Percentiles rank a stretch among this genome's conserved stretches.
phyloP scores from a whole-genome alignment of 495 filamentous ascomycete species.

The Tetracladium setigerum region DNA sequence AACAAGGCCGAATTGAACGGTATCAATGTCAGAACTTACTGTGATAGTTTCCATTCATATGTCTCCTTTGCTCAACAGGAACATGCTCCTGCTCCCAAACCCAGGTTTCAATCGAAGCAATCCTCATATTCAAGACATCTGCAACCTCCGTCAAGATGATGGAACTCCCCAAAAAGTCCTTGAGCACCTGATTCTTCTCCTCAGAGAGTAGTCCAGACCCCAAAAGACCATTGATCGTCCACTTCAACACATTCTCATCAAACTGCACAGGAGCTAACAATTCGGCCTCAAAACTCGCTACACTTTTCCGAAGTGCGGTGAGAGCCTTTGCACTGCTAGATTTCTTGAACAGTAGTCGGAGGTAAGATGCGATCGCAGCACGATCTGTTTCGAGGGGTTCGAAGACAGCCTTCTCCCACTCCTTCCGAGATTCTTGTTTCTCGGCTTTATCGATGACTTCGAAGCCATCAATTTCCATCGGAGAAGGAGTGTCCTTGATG shows the following conservation, averaged over 20 bases:
- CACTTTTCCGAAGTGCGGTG: constrained; percentile 32
- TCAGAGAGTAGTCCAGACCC: constrained; percentile 49
- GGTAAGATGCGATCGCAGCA: constrained; percentile 38
- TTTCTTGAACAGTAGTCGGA: constrained; percentile 42
- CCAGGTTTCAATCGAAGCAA: constrained; percentile 51
- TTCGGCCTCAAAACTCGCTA: constrained; percentile 36
- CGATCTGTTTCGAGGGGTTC: constrained; percentile 37
- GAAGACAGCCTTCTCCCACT: constrained; percentile 56
- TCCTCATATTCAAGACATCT: constrained; percentile 63
- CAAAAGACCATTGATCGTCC: constrained; percentile 47
- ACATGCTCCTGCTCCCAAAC: constrained; percentile 45
- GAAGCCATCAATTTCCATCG: constrained; percentile 25
- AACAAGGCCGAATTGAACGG: too few species aligned
- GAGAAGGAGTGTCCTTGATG: constrained; percentile 3
- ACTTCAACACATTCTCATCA: constrained; percentile 33
- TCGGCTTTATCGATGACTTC: constrained; percentile 36
- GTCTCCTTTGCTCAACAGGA: constrained; percentile 50
- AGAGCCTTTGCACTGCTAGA: constrained; percentile 30
- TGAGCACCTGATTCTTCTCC: constrained; percentile 49
- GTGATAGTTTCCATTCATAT: constrained; percentile 24
- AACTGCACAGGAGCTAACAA: constrained; percentile 33
- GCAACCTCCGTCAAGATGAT: constrained; percentile 51
- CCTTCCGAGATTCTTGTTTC: constrained; percentile 36
- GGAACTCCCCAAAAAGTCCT: constrained; percentile 50
- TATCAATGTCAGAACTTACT: constrained; percentile 1